Evolutionary conservation across 306 rosid species (phyloP).

Genomic region (Leucaena leucocephala): DNA sequence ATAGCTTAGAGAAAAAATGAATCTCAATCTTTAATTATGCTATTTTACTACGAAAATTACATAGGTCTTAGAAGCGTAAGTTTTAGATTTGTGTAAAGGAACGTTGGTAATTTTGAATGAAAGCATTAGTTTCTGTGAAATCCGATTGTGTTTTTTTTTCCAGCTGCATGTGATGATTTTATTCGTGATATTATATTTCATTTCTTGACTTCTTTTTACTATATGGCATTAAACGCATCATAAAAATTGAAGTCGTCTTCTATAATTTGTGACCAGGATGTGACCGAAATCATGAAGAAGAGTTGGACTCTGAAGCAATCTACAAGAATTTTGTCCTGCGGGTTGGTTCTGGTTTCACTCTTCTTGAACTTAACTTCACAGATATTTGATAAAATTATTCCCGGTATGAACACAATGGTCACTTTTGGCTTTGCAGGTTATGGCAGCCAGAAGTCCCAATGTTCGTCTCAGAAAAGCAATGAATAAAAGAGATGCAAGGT

Average conservation of each 20-base stretch:
- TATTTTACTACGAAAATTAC: neutral
- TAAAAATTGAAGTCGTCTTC: neutral
- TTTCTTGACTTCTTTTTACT: neutral
- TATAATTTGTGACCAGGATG: slow-evolving; percentile 59
- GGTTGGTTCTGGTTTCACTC: slow-evolving; percentile 46
- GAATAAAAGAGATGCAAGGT: slow-evolving; percentile 58
- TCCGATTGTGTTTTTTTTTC: neutral
- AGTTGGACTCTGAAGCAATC: slow-evolving; percentile 73
- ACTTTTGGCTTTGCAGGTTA: slow-evolving; percentile 58
- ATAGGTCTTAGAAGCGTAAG: neutral
- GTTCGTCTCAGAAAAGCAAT: slow-evolving; percentile 62
- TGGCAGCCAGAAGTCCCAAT: slow-evolving; percentile 98
- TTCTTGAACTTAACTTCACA: slow-evolving; percentile 22
- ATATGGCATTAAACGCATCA: neutral
- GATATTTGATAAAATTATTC: neutral
- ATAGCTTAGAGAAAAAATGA: too few relatives aligned
- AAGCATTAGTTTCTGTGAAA: neutral
- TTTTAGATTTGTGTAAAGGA: neutral
- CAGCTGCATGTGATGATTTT: neutral
- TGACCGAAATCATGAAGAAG: slow-evolving; percentile 82
- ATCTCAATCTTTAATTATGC: neutral
- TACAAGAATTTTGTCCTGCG: slow-evolving; percentile 80
- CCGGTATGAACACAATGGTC: slow-evolving; percentile 8
- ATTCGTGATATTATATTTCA: neutral
- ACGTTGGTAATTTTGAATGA: neutral